phyloP scores from a whole-genome alignment of 2,329 filamentous ascomycete species.

The Paecilomyces dactylethromorphus region DNA sequence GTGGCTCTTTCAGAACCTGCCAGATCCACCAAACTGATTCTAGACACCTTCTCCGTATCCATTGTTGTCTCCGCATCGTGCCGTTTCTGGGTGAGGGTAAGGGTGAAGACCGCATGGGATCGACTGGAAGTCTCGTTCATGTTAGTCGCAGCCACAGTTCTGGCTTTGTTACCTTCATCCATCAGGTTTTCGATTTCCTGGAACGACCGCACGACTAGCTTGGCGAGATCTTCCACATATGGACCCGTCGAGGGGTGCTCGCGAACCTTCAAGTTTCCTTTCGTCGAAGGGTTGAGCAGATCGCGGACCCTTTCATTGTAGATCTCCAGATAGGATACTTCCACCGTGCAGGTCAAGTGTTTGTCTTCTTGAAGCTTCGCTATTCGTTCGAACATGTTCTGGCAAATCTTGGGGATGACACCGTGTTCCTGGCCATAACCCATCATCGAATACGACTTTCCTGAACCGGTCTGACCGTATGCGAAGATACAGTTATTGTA shows the following conservation, averaged over 20 bases:
- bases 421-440: conserved; percentile 93
- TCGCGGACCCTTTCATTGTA: conserved; percentile 98
- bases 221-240: conserved; percentile 96
- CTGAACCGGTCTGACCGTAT: conserved; percentile 95
- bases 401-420: conserved; percentile 94
- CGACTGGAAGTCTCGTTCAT: conserved; percentile 99
- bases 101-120: conserved; percentile 95
- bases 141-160: conserved; percentile 96
- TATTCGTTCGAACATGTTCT: conserved; percentile 94
- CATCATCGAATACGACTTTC: conserved; percentile 99
- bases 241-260: conserved; percentile 96
- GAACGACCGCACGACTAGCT: conserved; percentile 88
- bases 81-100: conserved; percentile 90
- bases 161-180: conserved; percentile 98
- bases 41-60: conserved; percentile 95
- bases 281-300: conserved; percentile 87
- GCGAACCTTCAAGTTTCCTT: conserved; percentile 92
- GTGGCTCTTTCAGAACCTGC: conserved; percentile 94
- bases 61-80: conserved; percentile 89
- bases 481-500: conserved; percentile 99
- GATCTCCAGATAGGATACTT: conserved; percentile 97
- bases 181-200: conserved; percentile 94
- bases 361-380: conserved; percentile 63
- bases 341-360: conserved; percentile 80
- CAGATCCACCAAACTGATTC: conserved; percentile 96